Evolutionary conservation across 306 rosid species (phyloP).

Genomic region (Albizia julibrissin): DNA sequence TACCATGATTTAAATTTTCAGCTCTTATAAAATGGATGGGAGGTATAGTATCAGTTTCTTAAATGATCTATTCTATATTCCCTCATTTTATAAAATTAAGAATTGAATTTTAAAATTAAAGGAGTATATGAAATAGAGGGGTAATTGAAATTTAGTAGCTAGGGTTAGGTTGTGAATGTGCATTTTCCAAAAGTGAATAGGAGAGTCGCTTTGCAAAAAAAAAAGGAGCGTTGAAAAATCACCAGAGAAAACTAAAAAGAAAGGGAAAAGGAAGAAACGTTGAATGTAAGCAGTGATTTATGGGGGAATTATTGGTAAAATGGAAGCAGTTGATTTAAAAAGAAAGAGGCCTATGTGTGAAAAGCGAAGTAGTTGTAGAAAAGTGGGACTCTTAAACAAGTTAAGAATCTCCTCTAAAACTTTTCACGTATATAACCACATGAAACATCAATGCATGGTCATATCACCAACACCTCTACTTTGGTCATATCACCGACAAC

Average conservation of each 20-base stretch:
- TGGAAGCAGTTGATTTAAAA: slow-evolving; percentile 18
- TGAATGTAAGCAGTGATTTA: neutral
- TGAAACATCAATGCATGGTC: slow-evolving; percentile 73
- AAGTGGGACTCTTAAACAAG: slow-evolving; percentile 55
- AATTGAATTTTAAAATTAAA: neutral
- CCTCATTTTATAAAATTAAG: neutral
- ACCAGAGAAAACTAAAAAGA: neutral
- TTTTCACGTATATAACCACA: slow-evolving; percentile 49
- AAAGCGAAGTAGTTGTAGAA: slow-evolving; percentile 53
- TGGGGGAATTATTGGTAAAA: slow-evolving; percentile 18
- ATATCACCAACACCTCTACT: slow-evolving; percentile 42
- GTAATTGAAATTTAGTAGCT: neutral
- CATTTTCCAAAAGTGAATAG: neutral
- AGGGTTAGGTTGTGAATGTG: neutral
- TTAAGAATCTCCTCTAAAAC: slow-evolving; percentile 42
- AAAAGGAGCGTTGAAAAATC: neutral
- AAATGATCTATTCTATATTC: neutral
- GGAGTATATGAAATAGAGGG: neutral
- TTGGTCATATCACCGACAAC: slow-evolving; percentile 26
- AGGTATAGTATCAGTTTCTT: too few relatives aligned
- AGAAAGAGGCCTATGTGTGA: slow-evolving; percentile 41
- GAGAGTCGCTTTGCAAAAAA: neutral
- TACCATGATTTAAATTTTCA: too few relatives aligned
- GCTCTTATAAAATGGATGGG: too few relatives aligned
- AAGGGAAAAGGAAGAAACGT: neutral